Evolutionary conservation across 2,329 filamentous ascomycete species (phyloP).

Genomic region (Penicillium sp.): DNA sequence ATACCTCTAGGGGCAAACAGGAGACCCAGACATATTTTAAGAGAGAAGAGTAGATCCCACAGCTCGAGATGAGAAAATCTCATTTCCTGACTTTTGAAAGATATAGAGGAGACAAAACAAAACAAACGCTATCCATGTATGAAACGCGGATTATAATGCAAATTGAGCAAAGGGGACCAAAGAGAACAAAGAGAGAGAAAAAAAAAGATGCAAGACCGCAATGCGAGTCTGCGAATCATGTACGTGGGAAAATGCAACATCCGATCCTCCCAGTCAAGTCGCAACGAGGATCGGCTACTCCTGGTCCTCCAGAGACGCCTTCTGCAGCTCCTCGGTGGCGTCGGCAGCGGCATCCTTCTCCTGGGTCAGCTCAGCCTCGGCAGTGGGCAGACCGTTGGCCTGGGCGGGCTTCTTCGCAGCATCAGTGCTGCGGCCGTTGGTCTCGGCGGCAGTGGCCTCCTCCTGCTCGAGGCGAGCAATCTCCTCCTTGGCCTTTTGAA

Average conservation of each 20-base stretch:
- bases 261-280: constrained; percentile 12
- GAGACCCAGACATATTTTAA: not conserved
- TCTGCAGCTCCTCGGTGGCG: constrained; percentile 61
- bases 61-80: constrained; percentile 3
- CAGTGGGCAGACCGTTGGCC: constrained; percentile 55
- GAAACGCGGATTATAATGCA: constrained; percentile 25
- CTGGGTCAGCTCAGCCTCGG: constrained; percentile 57
- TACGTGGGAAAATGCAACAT: constrained; percentile 11
- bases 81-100: constrained; percentile 19
- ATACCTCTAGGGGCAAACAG: too few species aligned
- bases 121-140: constrained; percentile 24
- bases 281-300: constrained; percentile 26
- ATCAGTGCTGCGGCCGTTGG: constrained; percentile 50
- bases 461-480: constrained; percentile 82
- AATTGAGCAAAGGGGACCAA: constrained; percentile 16
- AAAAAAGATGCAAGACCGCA: constrained; percentile 30
- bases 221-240: constrained; percentile 27
- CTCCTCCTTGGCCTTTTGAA: constrained; percentile 94
- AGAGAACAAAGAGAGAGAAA: not conserved
- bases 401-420: constrained; percentile 57
- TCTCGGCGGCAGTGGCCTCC: constrained; percentile 54
- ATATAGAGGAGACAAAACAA: not conserved
- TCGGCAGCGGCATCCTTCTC: constrained; percentile 63
- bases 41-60: not conserved
- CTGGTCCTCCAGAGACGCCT: constrained; percentile 62